Evolutionary conservation across 345 rosid species (phyloP).

Genomic region (Brassica carinata): DNA sequence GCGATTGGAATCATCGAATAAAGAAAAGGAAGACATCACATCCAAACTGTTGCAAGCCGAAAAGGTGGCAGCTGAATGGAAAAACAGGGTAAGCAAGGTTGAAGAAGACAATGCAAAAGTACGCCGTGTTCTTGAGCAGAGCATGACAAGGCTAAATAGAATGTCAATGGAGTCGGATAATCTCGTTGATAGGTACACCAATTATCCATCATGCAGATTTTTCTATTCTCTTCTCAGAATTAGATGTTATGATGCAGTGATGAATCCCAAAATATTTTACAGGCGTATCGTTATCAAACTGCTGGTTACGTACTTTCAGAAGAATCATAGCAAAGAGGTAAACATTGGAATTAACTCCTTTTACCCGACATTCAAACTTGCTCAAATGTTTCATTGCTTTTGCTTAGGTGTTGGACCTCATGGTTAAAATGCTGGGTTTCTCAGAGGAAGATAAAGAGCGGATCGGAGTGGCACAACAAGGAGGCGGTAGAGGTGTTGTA

Average conservation of each 20-base stretch:
- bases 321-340: conserved; percentile 95
- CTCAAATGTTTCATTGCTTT: not conserved
- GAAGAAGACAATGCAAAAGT: conserved; percentile 85
- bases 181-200: conserved; percentile 76
- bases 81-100: conserved; percentile 64
- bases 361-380: not conserved
- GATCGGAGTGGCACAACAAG: conserved; percentile 79
- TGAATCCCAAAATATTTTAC: conserved; percentile 26
- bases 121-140: conserved; percentile 82
- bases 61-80: conserved; percentile 59
- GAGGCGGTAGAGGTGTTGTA: conserved; percentile 77
- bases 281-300: conserved; percentile 95
- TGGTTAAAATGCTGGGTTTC: conserved; percentile 95
- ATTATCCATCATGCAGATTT: not conserved
- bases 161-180: conserved; percentile 92
- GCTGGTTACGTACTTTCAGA: conserved; percentile 83
- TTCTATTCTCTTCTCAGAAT: not conserved
- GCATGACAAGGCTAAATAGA: conserved; percentile 88
- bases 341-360: no score
- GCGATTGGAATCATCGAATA: conserved; percentile 49
- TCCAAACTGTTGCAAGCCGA: conserved; percentile 55
- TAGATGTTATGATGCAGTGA: not conserved
- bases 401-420: conserved; percentile 80
- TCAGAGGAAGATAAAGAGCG: conserved; percentile 89
- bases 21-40: conserved; percentile 68